Evolutionary conservation across 148 eudicot species (phyloP), one percentile per base, ranked within the genome.

Genomic region (Rhododendron vialii): DNA sequence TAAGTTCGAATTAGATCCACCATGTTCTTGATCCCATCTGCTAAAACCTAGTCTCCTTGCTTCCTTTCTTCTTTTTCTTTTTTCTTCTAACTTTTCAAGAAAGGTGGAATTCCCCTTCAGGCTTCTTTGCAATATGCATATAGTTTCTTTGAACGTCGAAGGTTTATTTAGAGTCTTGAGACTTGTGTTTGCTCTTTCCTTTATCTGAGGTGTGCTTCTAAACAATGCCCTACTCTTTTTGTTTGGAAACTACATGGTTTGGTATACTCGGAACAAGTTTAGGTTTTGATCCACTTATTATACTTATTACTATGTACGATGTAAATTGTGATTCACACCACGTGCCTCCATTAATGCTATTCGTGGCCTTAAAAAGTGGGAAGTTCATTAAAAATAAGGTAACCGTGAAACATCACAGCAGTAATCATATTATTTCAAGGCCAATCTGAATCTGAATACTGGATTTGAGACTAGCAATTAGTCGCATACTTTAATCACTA

Each of bases 401-500:
- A 18, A 18, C 76, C 24, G 22, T 47, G 78, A 83, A 10, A 53
- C 14, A 22, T 30, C 33, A 9, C 10, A 15, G 3, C 10, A 33
- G 3, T 4, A 28, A 63, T 63, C 71, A 5, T 7, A 63, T n/a
- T 63, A n/a, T 69, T 28, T 26, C 22, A 0, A n/a, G 18, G 43
- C 71, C 74, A 86, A 47, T 48, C 45, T 83, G 43, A 83, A 63
- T 63, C 28, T 83, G 63, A 87, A 51, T 48, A 48, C 33, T 28
- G 18, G 30, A 69, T 77, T 63, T 55, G 24, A 7, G 50, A 22
- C 67, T 83, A 69, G 85, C 59, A 47, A 30, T 30, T 30, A 85
- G 79, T 20, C 84, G 87, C 36, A 14, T 92, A 85, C 83, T 83
- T 71, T 71, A 71, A 30, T 71, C 17, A 71, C 76, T 13, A 71